phyloP scores from a whole-genome alignment of 2,329 filamentous ascomycete species.

The Kalmusia sp. region DNA sequence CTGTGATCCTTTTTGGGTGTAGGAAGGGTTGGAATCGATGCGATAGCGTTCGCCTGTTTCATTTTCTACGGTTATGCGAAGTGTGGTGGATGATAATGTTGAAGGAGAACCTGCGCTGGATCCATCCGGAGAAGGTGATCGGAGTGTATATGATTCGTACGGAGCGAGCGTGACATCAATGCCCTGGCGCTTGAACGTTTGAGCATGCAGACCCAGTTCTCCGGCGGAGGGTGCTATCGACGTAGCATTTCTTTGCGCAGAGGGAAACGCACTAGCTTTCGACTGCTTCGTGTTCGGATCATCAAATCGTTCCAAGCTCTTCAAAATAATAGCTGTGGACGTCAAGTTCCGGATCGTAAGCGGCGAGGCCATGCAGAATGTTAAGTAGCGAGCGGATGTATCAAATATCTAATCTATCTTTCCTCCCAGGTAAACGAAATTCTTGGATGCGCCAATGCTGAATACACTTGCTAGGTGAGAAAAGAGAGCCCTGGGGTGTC shows the following conservation, averaged over 20 bases:
- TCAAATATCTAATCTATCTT: too few species aligned
- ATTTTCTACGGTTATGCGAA: constrained; percentile 77
- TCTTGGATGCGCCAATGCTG: too few species aligned
- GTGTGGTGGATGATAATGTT: constrained; percentile 59
- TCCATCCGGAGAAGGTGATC: constrained; percentile 54
- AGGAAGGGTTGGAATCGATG: constrained; percentile 69
- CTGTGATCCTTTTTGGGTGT: constrained; percentile 51
- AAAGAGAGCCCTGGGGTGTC: too few species aligned
- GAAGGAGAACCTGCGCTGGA: not conserved
- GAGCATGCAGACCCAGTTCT: constrained; percentile 61
- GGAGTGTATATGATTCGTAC: constrained; percentile 70
- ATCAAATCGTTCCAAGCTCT: constrained; percentile 76
- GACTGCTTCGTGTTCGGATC: constrained; percentile 54
- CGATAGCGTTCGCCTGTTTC: constrained; percentile 68
- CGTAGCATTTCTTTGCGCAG: constrained; percentile 30
- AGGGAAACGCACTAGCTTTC: constrained; percentile 41
- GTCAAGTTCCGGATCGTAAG: constrained; percentile 86
- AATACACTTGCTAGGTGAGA: too few species aligned
- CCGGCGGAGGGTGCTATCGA: constrained; percentile 46
- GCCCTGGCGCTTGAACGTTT: constrained; percentile 67
- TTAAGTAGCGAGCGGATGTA: too few species aligned
- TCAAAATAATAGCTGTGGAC: constrained; percentile 73
- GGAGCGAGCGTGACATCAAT: constrained; percentile 70
- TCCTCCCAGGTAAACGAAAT: too few species aligned
- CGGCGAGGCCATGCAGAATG: constrained; percentile 33